These are phyloP conservation scores for Panicum virgatum DNA, from an alignment of 202 grass and related monocot species.

Conservation along the genomic window DNA sequence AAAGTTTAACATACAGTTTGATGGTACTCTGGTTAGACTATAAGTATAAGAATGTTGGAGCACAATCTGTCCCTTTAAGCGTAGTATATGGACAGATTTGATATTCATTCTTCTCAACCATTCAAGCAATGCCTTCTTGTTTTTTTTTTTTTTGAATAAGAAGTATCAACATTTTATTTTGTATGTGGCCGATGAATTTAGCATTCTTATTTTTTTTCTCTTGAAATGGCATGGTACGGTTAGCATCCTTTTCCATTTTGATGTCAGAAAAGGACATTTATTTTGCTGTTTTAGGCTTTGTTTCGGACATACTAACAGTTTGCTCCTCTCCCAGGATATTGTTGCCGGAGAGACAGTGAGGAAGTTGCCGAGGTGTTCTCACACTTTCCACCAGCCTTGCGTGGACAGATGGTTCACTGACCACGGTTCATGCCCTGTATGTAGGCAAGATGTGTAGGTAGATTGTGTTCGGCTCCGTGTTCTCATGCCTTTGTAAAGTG, in stretches of 20 bases:
- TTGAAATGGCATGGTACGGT: not conserved
- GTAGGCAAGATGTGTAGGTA: slow-evolving; percentile 67
- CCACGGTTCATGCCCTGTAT: slow-evolving; percentile 78
- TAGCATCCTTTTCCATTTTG: not conserved
- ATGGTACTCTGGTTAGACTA: not conserved
- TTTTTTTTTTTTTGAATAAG: not conserved
- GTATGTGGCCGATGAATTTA: not conserved
- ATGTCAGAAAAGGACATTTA: not conserved
- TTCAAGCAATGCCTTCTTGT: not conserved
- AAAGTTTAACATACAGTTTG: not conserved
- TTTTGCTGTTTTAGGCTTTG: not conserved
- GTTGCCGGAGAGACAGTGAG: slow-evolving; percentile 58
- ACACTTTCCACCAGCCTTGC: slow-evolving; percentile 73
- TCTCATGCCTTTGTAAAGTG: not conserved
- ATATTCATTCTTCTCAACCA: not conserved
- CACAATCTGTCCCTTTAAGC: not conserved
- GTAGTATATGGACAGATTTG: not conserved
- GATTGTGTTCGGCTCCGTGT: not conserved
- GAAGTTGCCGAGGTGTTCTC: slow-evolving; percentile 62
- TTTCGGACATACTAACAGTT: slow-evolving; percentile 7
- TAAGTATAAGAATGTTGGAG: not conserved
- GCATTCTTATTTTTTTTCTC: not conserved
- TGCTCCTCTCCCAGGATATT: slow-evolving; percentile 54
- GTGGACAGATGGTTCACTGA: slow-evolving; percentile 82
- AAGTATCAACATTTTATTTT: not conserved